phyloP scores from a whole-genome alignment of 1,284 basidiomycete species.

The Cutaneotrichosporon sp. region DNA sequence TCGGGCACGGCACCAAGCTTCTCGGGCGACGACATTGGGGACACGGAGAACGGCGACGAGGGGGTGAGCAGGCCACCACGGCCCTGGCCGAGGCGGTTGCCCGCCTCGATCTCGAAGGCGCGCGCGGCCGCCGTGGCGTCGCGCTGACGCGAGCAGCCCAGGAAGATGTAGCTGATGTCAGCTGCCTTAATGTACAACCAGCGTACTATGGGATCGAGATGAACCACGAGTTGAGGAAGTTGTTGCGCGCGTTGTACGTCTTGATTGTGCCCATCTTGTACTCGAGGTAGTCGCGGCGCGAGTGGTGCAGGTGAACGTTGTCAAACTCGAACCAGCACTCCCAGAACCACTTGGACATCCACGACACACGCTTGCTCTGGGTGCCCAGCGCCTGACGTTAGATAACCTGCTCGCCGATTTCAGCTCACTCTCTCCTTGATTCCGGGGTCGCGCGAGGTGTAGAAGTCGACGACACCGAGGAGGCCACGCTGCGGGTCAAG shows the following conservation, averaged over 20 bases:
- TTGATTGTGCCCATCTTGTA: conserved; percentile 78
- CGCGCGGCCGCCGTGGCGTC: conserved; percentile 64
- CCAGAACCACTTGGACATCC: conserved; percentile 79
- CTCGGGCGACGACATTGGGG: conserved; percentile 35
- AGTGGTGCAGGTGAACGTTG: conserved; percentile 70
- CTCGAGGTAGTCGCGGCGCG: conserved; percentile 72
- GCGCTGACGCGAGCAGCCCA: conserved; percentile 68
- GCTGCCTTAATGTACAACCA: conserved; percentile 46
- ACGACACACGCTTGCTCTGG: conserved; percentile 67
- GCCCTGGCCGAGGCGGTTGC: conserved; percentile 62
- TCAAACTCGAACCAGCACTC: conserved; percentile 79
- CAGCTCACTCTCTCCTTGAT: conserved; percentile 56
- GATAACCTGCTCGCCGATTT: background rate
- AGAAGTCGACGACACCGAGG: conserved; percentile 76
- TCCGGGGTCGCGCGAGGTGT: conserved; percentile 66
- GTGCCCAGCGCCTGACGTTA: conserved; percentile 64
- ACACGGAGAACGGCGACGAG: conserved; percentile 56
- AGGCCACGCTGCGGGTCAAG: conserved; percentile 68
- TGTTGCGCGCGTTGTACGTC: conserved; percentile 72
- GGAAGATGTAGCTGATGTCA: conserved; percentile 65
- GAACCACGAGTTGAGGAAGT: conserved; percentile 68
- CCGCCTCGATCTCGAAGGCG: conserved; percentile 70
- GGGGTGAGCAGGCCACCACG: conserved; percentile 53
- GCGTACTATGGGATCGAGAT: conserved; percentile 62
- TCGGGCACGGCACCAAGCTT: conserved; percentile 55